Evolutionary conservation across 495 filamentous ascomycete genomes (phyloP), one percentile per base, ranked within the genome.

Genomic region (Aspergillus saccharolyticus): DNA sequence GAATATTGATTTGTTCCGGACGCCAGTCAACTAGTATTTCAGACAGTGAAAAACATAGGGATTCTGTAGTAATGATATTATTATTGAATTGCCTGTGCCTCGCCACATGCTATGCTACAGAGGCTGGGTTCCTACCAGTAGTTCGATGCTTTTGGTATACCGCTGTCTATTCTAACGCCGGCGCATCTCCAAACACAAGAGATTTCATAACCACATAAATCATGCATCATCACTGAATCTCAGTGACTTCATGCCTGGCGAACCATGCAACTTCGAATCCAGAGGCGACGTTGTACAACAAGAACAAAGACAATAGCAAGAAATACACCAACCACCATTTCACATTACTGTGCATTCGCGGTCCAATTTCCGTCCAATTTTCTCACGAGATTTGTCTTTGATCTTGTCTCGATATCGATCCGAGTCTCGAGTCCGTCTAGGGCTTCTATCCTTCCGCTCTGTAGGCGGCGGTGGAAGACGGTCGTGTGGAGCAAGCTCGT

Each of bases 271-370:
- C 44, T 46, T 39, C 33, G 33, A 39, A 39, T 39, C 10, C 33
- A 39, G 44, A 22, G 44, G 21, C 21, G 9, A 49, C n/a, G 33
- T 5, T 39, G 33, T 39, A 39, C 25, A 45, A 42, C 21, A 30
- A 16, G 25, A 28, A 28, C 25, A 28, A 28, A 28, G 25, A 28
- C 25, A 4, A 14, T 52, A 2, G 24, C 18, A 15, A 50, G 2
- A 58, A 46, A 12, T 39, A 12, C 30, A 9, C 47, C 55, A 56
- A 49, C 43, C 0, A 48, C 33, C 28, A 47, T 22, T 21, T 64
- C 59, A 63, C 63, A 66, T 66, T 9, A 64, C 46, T 39, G 72
- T 60, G 73, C 90, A 95, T 66, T 93, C 89, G 48, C 89, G 76
- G 53, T 95, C 90, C 8, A 84, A 82, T 47, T 71, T 78, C 30